Evolutionary conservation across 2,329 filamentous ascomycete genomes (phyloP).

Genomic region (Cladosporium colombiae): DNA sequence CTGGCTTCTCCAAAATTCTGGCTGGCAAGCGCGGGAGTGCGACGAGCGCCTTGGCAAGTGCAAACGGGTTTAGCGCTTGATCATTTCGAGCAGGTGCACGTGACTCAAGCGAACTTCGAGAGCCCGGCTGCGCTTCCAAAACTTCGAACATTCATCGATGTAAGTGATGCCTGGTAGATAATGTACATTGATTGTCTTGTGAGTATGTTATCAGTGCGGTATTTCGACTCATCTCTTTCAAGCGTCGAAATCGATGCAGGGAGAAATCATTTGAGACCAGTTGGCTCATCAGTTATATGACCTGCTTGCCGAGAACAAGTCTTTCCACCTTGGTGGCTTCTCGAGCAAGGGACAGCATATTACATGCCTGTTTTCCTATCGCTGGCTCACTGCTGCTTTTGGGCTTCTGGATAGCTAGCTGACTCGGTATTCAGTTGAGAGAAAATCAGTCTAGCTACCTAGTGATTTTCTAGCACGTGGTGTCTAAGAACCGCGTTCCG

Average conservation of each 20-base stretch:
- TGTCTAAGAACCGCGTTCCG: not conserved
- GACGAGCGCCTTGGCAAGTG: not conserved
- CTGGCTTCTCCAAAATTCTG: not conserved
- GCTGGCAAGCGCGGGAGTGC: conserved; percentile 3
- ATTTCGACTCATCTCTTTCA: not conserved
- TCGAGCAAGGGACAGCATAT: not conserved
- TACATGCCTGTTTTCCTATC: not conserved
- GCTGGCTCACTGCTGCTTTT: not conserved
- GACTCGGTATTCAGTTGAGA: not conserved
- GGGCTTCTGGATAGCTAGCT: not conserved
- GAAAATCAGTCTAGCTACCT: too few relatives aligned
- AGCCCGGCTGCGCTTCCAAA: not conserved
- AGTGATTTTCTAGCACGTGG: not conserved
- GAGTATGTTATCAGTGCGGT: not conserved
- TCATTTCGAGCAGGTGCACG: not conserved
- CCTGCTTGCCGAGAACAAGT: not conserved
- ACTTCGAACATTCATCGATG: not conserved
- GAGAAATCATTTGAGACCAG: not conserved
- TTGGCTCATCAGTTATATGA: not conserved
- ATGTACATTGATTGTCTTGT: not conserved
- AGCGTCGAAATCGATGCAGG: not conserved
- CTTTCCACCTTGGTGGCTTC: not conserved
- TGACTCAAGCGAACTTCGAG: not conserved
- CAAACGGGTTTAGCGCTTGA: not conserved
- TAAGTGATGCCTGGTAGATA: not conserved